Conservation (phyloP, 495 filamentous ascomycete species). For the Parathielavia appendiculata region DNA sequence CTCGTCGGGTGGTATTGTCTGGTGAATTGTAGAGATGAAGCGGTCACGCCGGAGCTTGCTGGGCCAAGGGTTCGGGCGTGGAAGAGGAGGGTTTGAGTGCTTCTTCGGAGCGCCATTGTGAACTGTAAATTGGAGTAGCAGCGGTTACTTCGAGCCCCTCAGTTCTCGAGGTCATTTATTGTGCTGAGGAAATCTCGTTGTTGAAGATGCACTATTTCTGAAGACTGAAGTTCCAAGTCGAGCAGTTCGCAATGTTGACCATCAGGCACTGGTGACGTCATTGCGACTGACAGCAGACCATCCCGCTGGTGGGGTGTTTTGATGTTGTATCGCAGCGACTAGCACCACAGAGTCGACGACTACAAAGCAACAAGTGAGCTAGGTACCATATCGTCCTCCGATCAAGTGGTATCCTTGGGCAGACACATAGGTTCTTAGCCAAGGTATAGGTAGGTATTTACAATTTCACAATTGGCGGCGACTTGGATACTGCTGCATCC, state of each 20-base stretch:
- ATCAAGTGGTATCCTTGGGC: too few relatives aligned
- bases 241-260: not conserved
- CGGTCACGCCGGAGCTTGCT: not conserved
- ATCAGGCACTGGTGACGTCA: conserved; percentile 18
- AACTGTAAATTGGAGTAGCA: not conserved
- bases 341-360: too few relatives aligned
- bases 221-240: not conserved
- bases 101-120: conserved; percentile 12
- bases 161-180: not conserved
- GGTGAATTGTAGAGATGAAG: not conserved
- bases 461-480: too few relatives aligned
- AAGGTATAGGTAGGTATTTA: too few relatives aligned
- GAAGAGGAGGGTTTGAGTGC: not conserved
- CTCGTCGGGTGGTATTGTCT: conserved; percentile 25
- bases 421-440: too few relatives aligned
- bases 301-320: not conserved
- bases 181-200: not conserved
- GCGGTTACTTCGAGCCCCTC: too few relatives aligned
- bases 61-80: not conserved
- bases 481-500: too few relatives aligned
- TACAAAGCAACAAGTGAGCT: too few relatives aligned
- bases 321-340: too few relatives aligned
- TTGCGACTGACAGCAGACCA: conserved; percentile 1
- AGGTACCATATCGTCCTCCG: too few relatives aligned
- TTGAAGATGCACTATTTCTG: not conserved